phyloP scores from a whole-genome alignment of 371 early-diverging fungal species.

The Umbelopsis sp. region DNA sequence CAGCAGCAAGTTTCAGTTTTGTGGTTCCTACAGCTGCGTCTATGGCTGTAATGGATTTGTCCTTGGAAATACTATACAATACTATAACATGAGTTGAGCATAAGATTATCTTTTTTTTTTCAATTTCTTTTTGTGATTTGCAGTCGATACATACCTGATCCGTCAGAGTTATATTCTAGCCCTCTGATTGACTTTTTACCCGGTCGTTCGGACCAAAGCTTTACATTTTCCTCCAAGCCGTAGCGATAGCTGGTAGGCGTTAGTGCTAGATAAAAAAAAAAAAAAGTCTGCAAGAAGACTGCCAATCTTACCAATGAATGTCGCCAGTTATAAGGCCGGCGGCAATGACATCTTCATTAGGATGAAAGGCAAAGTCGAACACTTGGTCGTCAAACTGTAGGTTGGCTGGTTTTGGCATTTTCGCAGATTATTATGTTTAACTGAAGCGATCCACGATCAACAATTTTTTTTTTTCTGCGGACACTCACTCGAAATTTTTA shows the following conservation, averaged over 20 bases:
- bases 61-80: conserved; percentile 81
- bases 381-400: conserved; percentile 52
- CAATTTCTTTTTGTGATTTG: background rate
- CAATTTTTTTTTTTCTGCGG: background rate
- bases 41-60: conserved; percentile 74
- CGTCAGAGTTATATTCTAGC: conserved; percentile 76
- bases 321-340: conserved; percentile 80
- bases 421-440: background rate
- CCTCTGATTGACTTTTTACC: conserved; percentile 87
- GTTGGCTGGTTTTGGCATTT: conserved; percentile 19
- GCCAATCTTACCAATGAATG: conserved; percentile 62
- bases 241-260: conserved; percentile 49
- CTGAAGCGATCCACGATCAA: background rate
- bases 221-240: conserved; percentile 55
- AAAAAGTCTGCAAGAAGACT: background rate
- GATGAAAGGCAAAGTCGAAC: conserved; percentile 80
- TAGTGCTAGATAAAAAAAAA: conserved; percentile 25
- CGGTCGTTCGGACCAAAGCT: conserved; percentile 60
- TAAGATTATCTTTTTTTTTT: background rate
- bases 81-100: conserved; percentile 32
- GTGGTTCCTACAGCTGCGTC: conserved; percentile 72
- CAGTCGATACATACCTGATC: conserved; percentile 51
- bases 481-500: too few relatives aligned
- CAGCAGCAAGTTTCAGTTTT: conserved; percentile 58
- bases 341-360: conserved; percentile 67